Evolutionary conservation across 306 rosid genomes (phyloP), one percentile per base, ranked within the genome.

Genomic region (Vigna nakashimae): DNA sequence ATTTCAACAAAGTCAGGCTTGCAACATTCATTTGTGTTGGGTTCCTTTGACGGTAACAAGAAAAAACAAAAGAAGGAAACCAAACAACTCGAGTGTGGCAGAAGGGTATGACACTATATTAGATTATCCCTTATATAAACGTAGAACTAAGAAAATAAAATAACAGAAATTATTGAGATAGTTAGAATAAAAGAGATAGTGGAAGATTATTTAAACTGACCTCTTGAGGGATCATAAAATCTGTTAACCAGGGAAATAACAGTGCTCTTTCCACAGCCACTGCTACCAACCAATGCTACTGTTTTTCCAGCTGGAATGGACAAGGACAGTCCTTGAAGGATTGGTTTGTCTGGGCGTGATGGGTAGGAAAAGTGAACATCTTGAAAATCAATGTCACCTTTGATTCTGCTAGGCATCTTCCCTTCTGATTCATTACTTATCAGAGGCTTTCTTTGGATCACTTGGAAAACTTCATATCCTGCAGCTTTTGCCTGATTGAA

Each of bases 201-300:
- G 16, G 45, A 34, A 73, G 6, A 42, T 5, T 60, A 68, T 17
- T 32, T 14, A 32, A 72, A 13, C 48, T 46, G 56, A 91, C 98
- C 97, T 80, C 77, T 78, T 0, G 83, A 74, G 20, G 92, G 96
- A 43, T 93, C 96, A 77, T 93, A 93, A 79, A 93, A 93, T 87
- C 97, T 88, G 50, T 86, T 66, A 34, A 90, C 89, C 1, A 93
- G 79, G 42, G 98, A 91, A 80, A 91, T 90, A 45, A 88, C 85
- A n/a, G 98, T 93, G 79, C 97, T 93, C 84, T 93, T 93, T 82
- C 98, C 98, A 57, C 98, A 93, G n/a, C 98, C 98, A 36, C 98
- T 93, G 76, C 91, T 80, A 45, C 98, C 98, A 17, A 93, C 98
- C 46, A 93, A 82, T 74, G 98, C 97, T 20, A 87, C 72, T 15